Conservation (phyloP, 192 early-diverging fungal species). For the Coemansia erecta region DNA sequence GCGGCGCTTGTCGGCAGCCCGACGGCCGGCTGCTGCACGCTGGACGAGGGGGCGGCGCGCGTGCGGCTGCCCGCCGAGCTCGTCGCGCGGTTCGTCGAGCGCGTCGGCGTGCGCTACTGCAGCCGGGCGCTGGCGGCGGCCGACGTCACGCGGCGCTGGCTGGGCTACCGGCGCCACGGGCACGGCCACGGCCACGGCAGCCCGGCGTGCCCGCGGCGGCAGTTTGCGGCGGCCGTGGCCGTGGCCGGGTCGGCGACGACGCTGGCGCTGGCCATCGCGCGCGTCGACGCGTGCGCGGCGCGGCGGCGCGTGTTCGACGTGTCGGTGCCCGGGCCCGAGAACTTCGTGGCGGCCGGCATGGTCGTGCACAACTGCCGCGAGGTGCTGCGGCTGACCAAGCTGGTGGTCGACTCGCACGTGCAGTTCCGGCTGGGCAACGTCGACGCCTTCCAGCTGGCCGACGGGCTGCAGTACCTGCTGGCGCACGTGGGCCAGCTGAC, state of each 20-base stretch:
- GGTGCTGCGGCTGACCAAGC: slow-evolving; percentile 93
- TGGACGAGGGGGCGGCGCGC: not conserved
- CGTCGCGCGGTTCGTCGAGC: slow-evolving; percentile 26
- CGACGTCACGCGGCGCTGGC: slow-evolving; percentile 39
- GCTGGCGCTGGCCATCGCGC: slow-evolving; percentile 25
- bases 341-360: slow-evolving; percentile 50
- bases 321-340: slow-evolving; percentile 50
- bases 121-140: slow-evolving; percentile 10
- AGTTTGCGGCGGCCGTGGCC: too few relatives aligned
- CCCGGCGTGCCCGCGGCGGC: not conserved
- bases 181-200: not conserved
- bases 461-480: slow-evolving; percentile 98
- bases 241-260: slow-evolving; percentile 5
- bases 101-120: slow-evolving; percentile 45
- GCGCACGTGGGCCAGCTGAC: slow-evolving; percentile 98
- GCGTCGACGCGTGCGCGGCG: slow-evolving; percentile 8
- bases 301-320: slow-evolving; percentile 49
- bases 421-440: slow-evolving; percentile 98
- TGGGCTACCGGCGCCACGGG: slow-evolving; percentile 14
- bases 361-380: slow-evolving; percentile 74
- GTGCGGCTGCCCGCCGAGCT: not conserved
- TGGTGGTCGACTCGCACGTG: slow-evolving; percentile 96
- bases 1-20: not conserved
- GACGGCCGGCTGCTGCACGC: not conserved
- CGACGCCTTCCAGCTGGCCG: slow-evolving; percentile 98